phyloP scores from a whole-genome alignment of 2,329 filamentous ascomycete species.

The Aspergillus thermomutatus region DNA sequence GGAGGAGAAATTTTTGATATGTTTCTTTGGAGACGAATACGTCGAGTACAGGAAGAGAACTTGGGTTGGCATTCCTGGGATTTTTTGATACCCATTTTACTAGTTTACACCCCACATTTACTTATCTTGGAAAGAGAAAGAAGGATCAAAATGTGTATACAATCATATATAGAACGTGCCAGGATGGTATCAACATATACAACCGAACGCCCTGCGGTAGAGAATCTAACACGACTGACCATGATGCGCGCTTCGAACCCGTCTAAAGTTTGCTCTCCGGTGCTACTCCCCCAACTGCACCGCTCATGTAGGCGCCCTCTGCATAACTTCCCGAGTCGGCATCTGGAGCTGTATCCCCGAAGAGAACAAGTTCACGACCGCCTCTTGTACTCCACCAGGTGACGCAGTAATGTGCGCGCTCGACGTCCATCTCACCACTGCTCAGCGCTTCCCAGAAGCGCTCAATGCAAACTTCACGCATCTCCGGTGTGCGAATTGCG shows the following conservation, averaged over 20 bases:
- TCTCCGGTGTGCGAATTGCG: conserved; percentile 56
- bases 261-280: conserved; percentile 50
- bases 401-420: conserved; percentile 73
- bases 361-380: conserved; percentile 55
- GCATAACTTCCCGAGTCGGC: conserved; percentile 22
- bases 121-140: not conserved
- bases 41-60: conserved; percentile 67
- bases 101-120: not conserved
- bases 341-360: conserved; percentile 32
- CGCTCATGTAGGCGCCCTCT: conserved; percentile 52
- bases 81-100: conserved; percentile 37
- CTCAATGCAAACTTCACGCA: conserved; percentile 64
- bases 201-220: conserved; percentile 11
- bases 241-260: not conserved
- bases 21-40: conserved; percentile 85
- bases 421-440: conserved; percentile 83
- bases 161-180: not conserved
- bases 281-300: conserved; percentile 43
- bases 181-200: conserved; percentile 12
- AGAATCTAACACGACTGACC: not conserved
- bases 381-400: conserved; percentile 78
- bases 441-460: conserved; percentile 77
- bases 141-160: not conserved
- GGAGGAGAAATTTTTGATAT: conserved; percentile 74
- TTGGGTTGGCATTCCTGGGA: conserved; percentile 76